phyloP scores from a whole-genome alignment of 78 protist species.

The Pelomyxa schiedti region DNA sequence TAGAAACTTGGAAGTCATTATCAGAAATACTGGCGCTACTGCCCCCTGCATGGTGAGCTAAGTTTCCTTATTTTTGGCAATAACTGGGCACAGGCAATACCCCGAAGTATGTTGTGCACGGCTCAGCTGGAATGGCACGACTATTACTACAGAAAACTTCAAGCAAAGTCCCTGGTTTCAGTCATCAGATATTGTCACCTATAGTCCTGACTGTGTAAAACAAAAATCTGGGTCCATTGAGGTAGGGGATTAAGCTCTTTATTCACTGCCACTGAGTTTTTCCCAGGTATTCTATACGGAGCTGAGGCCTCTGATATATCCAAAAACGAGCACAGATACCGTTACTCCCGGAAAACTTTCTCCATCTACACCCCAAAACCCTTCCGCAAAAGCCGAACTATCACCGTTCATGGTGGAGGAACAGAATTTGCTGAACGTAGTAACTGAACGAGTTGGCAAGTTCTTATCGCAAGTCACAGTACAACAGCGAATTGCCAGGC shows the following conservation, averaged over 20 bases:
- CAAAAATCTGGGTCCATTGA: background rate
- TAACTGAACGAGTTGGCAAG: background rate
- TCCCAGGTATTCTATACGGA: too few relatives aligned
- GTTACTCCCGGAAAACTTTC: background rate
- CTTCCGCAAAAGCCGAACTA: background rate
- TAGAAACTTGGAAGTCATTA: too few relatives aligned
- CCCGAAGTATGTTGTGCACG: background rate
- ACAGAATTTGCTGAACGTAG: background rate
- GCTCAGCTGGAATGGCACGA: background rate
- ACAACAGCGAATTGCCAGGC: background rate
- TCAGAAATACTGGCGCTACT: too few relatives aligned
- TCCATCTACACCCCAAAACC: background rate
- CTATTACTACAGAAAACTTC: too few relatives aligned
- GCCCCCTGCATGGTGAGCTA: background rate
- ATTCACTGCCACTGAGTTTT: too few relatives aligned
- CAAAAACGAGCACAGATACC: background rate
- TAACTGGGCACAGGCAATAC: background rate
- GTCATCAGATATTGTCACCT: too few relatives aligned
- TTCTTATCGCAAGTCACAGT: background rate
- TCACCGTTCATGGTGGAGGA: background rate
- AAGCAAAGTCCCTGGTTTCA: too few relatives aligned
- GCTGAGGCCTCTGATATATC: too few relatives aligned
- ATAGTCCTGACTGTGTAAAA: background rate
- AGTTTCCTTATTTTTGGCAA: background rate
- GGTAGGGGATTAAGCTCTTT: too few relatives aligned